Conservation (phyloP, 176 grass and related monocot genomes). For the sorghum (Sorghum bicolor) region DNA sequence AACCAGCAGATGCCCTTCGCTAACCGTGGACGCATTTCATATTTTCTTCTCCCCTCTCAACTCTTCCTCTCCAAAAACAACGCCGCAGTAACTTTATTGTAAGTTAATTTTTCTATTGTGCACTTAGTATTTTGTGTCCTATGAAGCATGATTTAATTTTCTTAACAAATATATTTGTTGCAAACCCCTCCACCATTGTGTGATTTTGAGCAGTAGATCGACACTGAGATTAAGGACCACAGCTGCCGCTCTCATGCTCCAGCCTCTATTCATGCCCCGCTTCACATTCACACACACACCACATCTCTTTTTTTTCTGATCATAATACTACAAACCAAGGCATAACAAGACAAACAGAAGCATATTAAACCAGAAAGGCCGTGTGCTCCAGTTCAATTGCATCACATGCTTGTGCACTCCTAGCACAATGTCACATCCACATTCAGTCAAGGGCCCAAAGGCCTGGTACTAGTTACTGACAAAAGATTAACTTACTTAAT, state of each 20-base stretch:
- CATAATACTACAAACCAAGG: slow-evolving; percentile 35
- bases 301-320: slow-evolving; percentile 18
- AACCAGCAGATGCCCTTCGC: no score
- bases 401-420: slow-evolving; percentile 22
- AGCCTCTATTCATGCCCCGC: slow-evolving; percentile 31
- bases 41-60: no score
- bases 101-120: no score
- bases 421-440: slow-evolving; percentile 19
- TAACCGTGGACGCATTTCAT: no score
- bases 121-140: no score
- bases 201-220: no score
- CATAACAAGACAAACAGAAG: slow-evolving; percentile 42
- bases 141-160: no score
- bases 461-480: background rate
- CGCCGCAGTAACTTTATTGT: no score
- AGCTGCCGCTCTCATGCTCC: slow-evolving; percentile 23
- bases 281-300: background rate
- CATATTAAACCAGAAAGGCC: slow-evolving; percentile 20
- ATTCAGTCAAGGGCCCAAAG: slow-evolving; percentile 26
- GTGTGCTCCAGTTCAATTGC: slow-evolving; percentile 19
- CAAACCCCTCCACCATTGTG: no score
- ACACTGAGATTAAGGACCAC: no score
- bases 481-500: slow-evolving; percentile 17
- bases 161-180: no score
- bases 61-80: no score